Evolutionary conservation across 2,329 filamentous ascomycete genomes (phyloP), one percentile per base, ranked within the genome.

Genomic region (Spiromastix sp.): DNA sequence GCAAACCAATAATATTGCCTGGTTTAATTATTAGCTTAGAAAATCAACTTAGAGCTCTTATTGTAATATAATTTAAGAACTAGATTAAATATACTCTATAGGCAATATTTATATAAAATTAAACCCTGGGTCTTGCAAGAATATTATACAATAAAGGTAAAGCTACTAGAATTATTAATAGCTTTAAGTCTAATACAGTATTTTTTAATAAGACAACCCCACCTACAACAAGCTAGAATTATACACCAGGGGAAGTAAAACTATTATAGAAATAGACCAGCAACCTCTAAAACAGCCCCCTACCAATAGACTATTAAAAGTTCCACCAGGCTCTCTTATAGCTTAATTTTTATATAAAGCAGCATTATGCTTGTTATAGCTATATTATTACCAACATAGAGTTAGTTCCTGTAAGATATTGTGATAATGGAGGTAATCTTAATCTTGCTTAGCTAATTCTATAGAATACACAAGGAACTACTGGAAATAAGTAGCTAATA

Each of bases 321-420:
- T 34, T 25, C 18, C 20, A 20, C 22, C 32, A 34, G 5, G 15
- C 26, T 25, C 22, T 34, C 2, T 34, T 20, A 13, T 22, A 34
- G 32, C 18, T 34, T 22, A 34, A 34, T 34, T 34, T 26, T 24
- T 34, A 25, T 34, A 26, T 34, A 22, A 34, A 26, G 32, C 32
- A 34, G 19, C 32, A 34, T 26, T 12, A 34, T 17, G 13, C 32
- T 20, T 15, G 32, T 11, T 34, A 34, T 26, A 22, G 16, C n/a
- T 34, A 34, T 26, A 24, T 34, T 16, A 26, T 34, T 15, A 34
- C 21, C 16, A 15, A 34, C n/a, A 11, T 34, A 20, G 16, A 34
- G 16, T 26, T 34, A 34, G 24, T 34, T 13, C 24, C 24, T 13
- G 20, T 34, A 34, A 34, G 32, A 20, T 22, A 22, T 20, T 11